phyloP scores from a whole-genome alignment of 352 stramenopile species.

The Globisporangium middletonii region DNA sequence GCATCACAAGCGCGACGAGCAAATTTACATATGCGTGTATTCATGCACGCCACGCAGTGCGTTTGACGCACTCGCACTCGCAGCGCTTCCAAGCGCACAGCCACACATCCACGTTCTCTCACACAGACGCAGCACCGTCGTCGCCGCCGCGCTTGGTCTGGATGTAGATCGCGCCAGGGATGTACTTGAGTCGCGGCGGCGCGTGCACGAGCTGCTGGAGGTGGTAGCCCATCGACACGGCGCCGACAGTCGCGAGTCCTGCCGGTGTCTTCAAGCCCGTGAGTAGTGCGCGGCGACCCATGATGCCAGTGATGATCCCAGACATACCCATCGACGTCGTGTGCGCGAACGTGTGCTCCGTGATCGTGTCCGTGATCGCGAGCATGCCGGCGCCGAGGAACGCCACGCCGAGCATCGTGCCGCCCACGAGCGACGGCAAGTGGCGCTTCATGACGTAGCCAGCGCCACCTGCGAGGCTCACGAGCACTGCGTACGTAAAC shows the following conservation, averaged over 20 bases:
- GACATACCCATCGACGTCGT: constrained; percentile 67
- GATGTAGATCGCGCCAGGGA: constrained; percentile 26
- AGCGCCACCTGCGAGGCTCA: constrained; percentile 51
- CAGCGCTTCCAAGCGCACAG: neutral
- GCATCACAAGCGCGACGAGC: neutral
- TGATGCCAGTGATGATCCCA: constrained; percentile 53
- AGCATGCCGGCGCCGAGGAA: constrained; percentile 66
- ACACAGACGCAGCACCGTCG: constrained; percentile 9
- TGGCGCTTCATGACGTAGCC: constrained; percentile 61
- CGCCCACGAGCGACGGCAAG: constrained; percentile 59
- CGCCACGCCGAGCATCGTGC: constrained; percentile 46
- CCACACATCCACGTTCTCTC: constrained; percentile 1
- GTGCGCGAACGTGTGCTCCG: constrained; percentile 65
- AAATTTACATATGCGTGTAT: no score
- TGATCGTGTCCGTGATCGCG: constrained; percentile 65
- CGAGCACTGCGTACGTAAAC: constrained; percentile 66
- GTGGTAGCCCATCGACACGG: constrained; percentile 65
- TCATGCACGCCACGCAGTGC: no score
- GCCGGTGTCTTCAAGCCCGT: constrained; percentile 37
- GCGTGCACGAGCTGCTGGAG: constrained; percentile 58
- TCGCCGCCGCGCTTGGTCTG: neutral
- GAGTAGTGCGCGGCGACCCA: constrained; percentile 39
- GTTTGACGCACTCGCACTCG: neutral
- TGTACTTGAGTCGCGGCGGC: constrained; percentile 47
- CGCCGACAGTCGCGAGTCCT: constrained; percentile 39